Evolutionary conservation across 2,329 filamentous ascomycete genomes (phyloP), one percentile per base, ranked within the genome.

Genomic region (Ophiostoma himal-ulmi): DNA sequence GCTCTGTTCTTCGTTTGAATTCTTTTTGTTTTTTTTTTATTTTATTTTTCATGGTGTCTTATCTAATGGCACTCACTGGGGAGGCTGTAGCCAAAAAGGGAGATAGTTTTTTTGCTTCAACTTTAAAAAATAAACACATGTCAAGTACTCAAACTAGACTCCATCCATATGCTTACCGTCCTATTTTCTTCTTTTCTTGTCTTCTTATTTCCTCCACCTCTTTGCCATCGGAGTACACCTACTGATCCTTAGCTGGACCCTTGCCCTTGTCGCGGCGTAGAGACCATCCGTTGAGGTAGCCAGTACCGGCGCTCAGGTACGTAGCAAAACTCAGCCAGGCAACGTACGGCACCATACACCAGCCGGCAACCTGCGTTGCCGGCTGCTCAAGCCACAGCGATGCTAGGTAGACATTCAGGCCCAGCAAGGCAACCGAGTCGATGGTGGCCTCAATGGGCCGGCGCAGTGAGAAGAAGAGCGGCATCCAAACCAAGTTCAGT

Each of bases 401-500:
- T 17, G 91, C 85, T 68, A 97, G 80, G 75, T 93, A 94, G 7
- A 84, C 86, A 67, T 92, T 91, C 39, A 90, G 82, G 10, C 90
- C 92, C 0, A 90, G 83, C 10, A 97, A 83, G 0, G 89, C 84
- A 37, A 91, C 80, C 68, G 96, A 89, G 78, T 97, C 92, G 37
- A 85, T 84, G 7, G 92, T 88, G 3, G 94, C 93, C 76, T 88
- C 86, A 69, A 90, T 83, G 0, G 93, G 93, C 20, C 87, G 86
- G 74, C 89, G 89, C 68, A 90, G 77, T n/a, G 86, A 85, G 78
- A 97, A 97, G 85, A 97, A 97, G 13, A 97, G 85, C 14, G 94
- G 94, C 86, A 93, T 97, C 92, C 92, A 98, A 69, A 90, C 79
- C 39, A 96, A 83, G 78, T 97, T 97, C 68, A 97, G 83, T 13